Base-by-base conservation (phyloP, 768 basidiomycete species). In the Leccinum obscurum region DNA sequence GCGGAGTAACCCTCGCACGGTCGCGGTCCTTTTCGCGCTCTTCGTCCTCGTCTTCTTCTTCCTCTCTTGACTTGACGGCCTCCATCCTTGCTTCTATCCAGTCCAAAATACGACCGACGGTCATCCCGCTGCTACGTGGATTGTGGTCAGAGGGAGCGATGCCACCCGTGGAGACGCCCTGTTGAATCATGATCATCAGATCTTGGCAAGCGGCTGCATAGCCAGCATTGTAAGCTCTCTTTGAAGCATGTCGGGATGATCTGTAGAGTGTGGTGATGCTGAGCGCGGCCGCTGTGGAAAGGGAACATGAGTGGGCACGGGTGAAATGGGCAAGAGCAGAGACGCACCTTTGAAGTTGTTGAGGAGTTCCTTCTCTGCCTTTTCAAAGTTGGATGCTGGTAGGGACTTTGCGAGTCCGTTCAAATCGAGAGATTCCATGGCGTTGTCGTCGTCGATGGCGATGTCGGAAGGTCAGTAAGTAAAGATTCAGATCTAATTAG, bases 181-280 rank as follows among this genome's bases (percentile, higher is more conserved):
- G 88, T 73, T 93, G 90, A 54, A 93, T 85, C 83, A 92, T 90
- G 70, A 81, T 81, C 68, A 93, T 80, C 39, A 93, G 77, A 76
- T 93, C 91, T 68, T 88, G 85, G 66, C 91, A 92, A 14, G 91
- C 91, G 3, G 88, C 76, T 0, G 86, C 86, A 66, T 93, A 93
- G 4, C 91, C 92, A 8, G 87, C 82, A 67, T 89, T 90, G 76
- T 92, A 92, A 0, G 90, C 88, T 28, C 86, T 81, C 73, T 92
- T 92, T 6, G 90, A 88, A 13, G 87, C 85, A 69, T 86, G 82
- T 54, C 88, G 75, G 2, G 91, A 91, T 4, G 90, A 90, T 64
- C 89, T 85, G 73, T 92, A 93, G 37, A 93, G 82, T 0, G 90
- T 92, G 26, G 91, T 92, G 63, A 93, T 88, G 73, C 89, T 90